Conservation (phyloP, 768 basidiomycete genomes). For the Termitomyces sp. region DNA sequence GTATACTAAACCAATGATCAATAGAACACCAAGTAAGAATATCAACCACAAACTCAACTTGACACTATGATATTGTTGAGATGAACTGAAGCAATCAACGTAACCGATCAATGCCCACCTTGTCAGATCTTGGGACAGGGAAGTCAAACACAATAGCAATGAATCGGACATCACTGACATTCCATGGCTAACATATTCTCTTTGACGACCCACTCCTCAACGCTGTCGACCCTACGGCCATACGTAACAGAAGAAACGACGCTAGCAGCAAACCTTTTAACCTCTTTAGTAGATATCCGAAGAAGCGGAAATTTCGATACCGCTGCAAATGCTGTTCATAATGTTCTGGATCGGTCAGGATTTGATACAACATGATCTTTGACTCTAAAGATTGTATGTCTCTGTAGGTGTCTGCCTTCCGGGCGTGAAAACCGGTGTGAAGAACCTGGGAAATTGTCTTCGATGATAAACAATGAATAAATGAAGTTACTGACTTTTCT, state of each 20-base stretch:
- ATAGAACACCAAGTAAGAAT: background rate
- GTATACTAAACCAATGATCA: slow-evolving; percentile 27
- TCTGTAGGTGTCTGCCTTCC: slow-evolving; percentile 35
- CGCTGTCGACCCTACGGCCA: slow-evolving; percentile 33
- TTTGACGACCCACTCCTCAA: slow-evolving; percentile 42
- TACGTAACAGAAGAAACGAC: slow-evolving; percentile 40
- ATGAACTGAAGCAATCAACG: background rate
- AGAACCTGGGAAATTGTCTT: slow-evolving; percentile 26
- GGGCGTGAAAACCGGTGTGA: slow-evolving; percentile 36
- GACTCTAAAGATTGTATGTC: slow-evolving; percentile 46
- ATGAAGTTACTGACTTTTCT: slow-evolving; percentile 27
- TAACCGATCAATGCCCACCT: background rate
- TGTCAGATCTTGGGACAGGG: background rate
- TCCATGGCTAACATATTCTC: slow-evolving; percentile 40
- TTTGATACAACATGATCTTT: slow-evolving; percentile 34
- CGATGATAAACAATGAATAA: background rate
- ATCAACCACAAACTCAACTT: background rate
- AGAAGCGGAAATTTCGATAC: slow-evolving; percentile 11
- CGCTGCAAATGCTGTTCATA: slow-evolving; percentile 37
- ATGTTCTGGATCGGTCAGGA: slow-evolving; percentile 31
- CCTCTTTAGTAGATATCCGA: background rate
- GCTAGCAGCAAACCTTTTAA: slow-evolving; percentile 34
- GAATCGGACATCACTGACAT: slow-evolving; percentile 23
- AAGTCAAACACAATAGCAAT: background rate
- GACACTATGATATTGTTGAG: background rate